phyloP scores from a whole-genome alignment of 345 rosid genomes.

The Nasturtium officinale region DNA sequence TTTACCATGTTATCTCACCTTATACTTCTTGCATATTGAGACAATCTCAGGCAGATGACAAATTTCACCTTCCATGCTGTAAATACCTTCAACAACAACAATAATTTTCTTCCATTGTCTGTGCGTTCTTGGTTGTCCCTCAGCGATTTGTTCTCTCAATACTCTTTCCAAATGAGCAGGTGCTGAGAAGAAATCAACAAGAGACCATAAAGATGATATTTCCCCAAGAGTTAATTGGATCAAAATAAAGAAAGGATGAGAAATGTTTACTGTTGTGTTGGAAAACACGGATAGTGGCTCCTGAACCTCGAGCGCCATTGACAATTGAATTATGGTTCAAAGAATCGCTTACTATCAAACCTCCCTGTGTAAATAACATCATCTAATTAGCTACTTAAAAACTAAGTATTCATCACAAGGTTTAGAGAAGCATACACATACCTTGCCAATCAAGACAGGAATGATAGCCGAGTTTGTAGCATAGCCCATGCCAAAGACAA shows the following conservation, averaged over 20 bases:
- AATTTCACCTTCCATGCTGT: constrained; percentile 95
- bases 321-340: constrained; percentile 89
- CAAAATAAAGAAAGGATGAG: too few species aligned
- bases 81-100: constrained; percentile 84
- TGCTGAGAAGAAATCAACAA: constrained; percentile 48
- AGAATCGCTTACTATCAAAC: constrained; percentile 82
- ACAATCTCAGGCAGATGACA: constrained; percentile 90
- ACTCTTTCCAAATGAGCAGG: constrained; percentile 93
- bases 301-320: constrained; percentile 96
- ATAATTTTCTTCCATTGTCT: constrained; percentile 96
- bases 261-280: constrained; percentile 88
- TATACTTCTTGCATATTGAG: constrained; percentile 87
- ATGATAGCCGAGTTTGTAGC: constrained; percentile 81
- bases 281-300: constrained; percentile 86
- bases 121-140: constrained; percentile 88
- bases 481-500: constrained; percentile 90
- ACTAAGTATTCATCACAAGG: too few species aligned
- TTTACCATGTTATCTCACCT: constrained; percentile 51
- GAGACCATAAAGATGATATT: constrained; percentile 16
- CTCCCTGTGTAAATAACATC: too few species aligned
- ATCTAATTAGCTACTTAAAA: too few species aligned
- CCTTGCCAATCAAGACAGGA: constrained; percentile 86
- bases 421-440: too few species aligned
- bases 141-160: constrained; percentile 85
- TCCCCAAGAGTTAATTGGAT: background rate